phyloP scores from a whole-genome alignment of 495 filamentous ascomycete genomes.

The Parmelia sp. region DNA sequence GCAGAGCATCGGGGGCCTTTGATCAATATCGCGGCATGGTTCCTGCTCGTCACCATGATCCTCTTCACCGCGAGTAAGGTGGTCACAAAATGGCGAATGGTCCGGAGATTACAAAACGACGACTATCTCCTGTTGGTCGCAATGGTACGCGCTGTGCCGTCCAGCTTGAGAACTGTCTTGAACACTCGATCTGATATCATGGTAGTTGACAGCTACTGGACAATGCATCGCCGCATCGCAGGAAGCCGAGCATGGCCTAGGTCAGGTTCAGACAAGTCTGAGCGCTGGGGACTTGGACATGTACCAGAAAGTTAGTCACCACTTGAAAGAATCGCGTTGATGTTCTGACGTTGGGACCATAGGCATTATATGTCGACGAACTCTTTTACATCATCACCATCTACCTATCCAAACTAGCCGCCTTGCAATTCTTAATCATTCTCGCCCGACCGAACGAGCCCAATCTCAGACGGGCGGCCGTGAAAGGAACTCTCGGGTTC shows the following conservation, averaged over 20 bases:
- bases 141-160: background rate
- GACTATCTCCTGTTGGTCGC: background rate
- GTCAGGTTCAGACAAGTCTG: background rate
- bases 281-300: background rate
- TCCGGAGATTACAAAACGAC: background rate
- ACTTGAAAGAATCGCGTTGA: background rate
- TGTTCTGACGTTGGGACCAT: background rate
- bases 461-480: background rate
- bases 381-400: slow-evolving; percentile 4
- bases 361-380: background rate
- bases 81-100: slow-evolving; percentile 1
- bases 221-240: background rate
- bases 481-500: background rate
- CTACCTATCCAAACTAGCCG: background rate
- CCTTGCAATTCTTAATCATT: slow-evolving; percentile 1
- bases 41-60: background rate
- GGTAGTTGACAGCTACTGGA: background rate
- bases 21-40: background rate
- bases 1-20: background rate
- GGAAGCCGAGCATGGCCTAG: background rate
- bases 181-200: no score
- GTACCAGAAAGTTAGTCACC: background rate
- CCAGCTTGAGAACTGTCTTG: background rate
- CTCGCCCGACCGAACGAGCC: slow-evolving; percentile 1
- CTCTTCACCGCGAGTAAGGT: background rate